phyloP scores from a whole-genome alignment of 495 filamentous ascomycete genomes.

The Penicillium herquei region DNA sequence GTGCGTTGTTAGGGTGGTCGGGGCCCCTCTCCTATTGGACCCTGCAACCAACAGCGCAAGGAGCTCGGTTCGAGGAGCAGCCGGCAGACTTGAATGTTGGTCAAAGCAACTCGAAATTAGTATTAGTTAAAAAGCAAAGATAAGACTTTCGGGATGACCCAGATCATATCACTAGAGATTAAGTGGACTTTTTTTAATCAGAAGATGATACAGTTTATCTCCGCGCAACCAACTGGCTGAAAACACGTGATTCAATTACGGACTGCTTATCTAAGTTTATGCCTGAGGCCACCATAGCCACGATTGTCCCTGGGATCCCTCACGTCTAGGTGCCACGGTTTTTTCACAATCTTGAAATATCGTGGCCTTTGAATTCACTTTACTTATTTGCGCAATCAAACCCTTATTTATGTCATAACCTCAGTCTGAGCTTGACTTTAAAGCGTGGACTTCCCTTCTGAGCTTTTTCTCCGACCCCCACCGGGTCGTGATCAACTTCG shows the following conservation, averaged over 20 bases:
- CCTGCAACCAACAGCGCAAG: constrained; percentile 1
- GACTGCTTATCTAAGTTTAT: constrained; percentile 15
- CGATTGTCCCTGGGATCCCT: constrained; percentile 1
- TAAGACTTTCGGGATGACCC: not conserved
- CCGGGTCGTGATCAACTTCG: constrained; percentile 16
- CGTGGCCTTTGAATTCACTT: not conserved
- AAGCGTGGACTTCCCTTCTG: constrained; percentile 8
- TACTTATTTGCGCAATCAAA: not conserved
- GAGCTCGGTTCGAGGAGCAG: not conserved
- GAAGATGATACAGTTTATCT: too few species aligned
- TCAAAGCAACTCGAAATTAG: not conserved
- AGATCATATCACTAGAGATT: too few species aligned
- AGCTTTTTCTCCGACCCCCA: constrained; percentile 22
- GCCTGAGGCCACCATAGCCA: constrained; percentile 20
- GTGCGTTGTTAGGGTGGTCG: not conserved
- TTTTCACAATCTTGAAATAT: not conserved
- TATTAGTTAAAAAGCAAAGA: not conserved
- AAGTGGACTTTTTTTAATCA: too few species aligned
- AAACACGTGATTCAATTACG: constrained; percentile 3
- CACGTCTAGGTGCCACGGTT: constrained; percentile 1
- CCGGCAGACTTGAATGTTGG: not conserved
- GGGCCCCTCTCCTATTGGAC: not conserved
- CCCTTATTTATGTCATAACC: not conserved
- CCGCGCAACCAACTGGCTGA: not conserved
- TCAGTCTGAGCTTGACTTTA: not conserved